A percentile compares a stretch with the other conserved stretches of the same genome.
Conservation (phyloP, 2,329 filamentous ascomycete species). For the Drechslera avenae region DNA sequence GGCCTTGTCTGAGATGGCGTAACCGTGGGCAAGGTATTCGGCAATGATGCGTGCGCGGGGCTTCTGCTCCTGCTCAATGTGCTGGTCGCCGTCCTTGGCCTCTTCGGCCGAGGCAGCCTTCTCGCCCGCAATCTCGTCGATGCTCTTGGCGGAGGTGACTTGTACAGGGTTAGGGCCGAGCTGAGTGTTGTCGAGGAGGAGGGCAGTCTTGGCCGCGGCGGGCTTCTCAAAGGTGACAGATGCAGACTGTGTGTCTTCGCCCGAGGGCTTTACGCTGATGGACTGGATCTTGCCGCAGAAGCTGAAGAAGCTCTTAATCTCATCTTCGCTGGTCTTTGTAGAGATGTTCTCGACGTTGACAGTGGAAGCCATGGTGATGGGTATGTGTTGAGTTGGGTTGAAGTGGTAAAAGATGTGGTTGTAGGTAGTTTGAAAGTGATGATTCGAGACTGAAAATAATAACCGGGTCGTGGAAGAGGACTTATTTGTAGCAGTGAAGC, state of each 20-base stretch:
- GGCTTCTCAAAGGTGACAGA: constrained; percentile 97
- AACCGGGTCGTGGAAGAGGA: constrained; percentile 4
- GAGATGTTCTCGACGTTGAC: constrained; percentile 92
- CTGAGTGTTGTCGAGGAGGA: constrained; percentile 95
- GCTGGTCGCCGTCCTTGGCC: constrained; percentile 61
- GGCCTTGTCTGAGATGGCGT: constrained; percentile 76
- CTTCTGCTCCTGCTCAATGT: constrained; percentile 95
- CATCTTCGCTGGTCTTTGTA: constrained; percentile 79
- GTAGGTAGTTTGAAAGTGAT: not conserved
- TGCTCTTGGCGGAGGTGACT: constrained; percentile 73
- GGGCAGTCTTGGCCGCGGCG: constrained; percentile 93
- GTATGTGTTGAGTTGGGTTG: constrained; percentile 3
- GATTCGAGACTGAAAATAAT: not conserved
- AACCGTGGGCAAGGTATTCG: constrained; percentile 96
- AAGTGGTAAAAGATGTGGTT: not conserved
- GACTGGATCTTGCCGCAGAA: constrained; percentile 91
- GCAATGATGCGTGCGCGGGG: constrained; percentile 90
- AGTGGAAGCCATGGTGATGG: constrained; percentile 61
- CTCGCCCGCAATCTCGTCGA: constrained; percentile 66
- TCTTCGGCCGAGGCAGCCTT: constrained; percentile 62
- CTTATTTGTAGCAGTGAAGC: constrained; percentile 21
- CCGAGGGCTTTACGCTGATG: constrained; percentile 72
- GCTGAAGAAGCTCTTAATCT: constrained; percentile 96
- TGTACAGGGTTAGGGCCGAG: constrained; percentile 77
- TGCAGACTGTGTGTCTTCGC: constrained; percentile 75